Conservation (phyloP, 345 rosid genomes). For the Clarkia xantiana region DNA sequence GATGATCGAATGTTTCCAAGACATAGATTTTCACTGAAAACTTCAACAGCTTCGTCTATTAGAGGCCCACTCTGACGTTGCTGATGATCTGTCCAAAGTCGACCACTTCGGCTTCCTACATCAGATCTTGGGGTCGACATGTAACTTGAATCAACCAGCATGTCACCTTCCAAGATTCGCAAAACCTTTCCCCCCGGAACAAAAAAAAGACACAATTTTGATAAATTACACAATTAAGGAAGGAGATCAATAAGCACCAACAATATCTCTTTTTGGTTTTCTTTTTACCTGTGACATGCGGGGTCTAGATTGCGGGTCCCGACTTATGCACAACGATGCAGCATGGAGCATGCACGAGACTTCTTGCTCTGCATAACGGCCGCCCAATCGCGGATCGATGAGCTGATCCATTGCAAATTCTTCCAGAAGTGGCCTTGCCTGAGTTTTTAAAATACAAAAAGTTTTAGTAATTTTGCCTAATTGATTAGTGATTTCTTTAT, state of each 20-base stretch:
- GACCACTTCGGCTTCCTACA: slow-evolving; percentile 72
- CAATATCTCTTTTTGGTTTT: slow-evolving; percentile 1
- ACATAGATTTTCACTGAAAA: slow-evolving; percentile 48
- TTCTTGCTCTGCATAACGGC: slow-evolving; percentile 54
- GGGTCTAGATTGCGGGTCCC: slow-evolving; percentile 86
- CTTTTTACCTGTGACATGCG: slow-evolving; percentile 87
- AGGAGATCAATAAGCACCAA: too few species aligned
- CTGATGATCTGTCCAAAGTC: slow-evolving; percentile 51
- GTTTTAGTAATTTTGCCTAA: neutral
- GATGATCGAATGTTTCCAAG: slow-evolving; percentile 26
- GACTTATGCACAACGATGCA: slow-evolving; percentile 72
- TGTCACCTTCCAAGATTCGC: slow-evolving; percentile 90
- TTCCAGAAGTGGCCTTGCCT: slow-evolving; percentile 95
- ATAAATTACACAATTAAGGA: too few species aligned
- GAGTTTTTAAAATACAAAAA: neutral
- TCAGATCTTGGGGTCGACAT: slow-evolving; percentile 61
- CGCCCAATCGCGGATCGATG: slow-evolving; percentile 55
- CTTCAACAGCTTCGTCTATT: slow-evolving; percentile 35
- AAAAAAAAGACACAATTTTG: too few species aligned
- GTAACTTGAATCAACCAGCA: slow-evolving; percentile 53
- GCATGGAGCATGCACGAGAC: slow-evolving; percentile 94
- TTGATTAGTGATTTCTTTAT: neutral
- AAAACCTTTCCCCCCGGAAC: slow-evolving; percentile 76
- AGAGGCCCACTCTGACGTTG: slow-evolving; percentile 36
- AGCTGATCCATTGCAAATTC: slow-evolving; percentile 75